phyloP scores from a whole-genome alignment of 1,139 yeast genomes.

The Hansenula lynferdii region DNA sequence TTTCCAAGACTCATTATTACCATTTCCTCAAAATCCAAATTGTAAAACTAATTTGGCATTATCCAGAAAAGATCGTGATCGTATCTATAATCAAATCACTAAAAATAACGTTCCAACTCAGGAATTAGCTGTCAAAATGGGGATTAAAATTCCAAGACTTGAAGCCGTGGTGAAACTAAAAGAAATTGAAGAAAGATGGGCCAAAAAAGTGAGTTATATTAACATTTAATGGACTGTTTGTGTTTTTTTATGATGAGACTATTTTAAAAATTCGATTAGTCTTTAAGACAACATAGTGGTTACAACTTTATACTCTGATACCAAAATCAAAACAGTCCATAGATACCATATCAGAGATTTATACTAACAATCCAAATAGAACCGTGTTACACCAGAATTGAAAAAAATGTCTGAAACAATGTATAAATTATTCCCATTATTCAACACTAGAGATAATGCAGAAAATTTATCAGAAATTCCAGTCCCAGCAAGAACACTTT shows the following conservation, averaged over 20 bases:
- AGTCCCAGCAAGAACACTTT: slow-evolving; percentile 76
- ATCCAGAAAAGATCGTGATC: slow-evolving; percentile 50
- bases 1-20: slow-evolving; percentile 44
- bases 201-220: slow-evolving; percentile 48
- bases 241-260: slow-evolving; percentile 41
- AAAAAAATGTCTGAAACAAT: slow-evolving; percentile 52
- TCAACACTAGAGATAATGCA: slow-evolving; percentile 37
- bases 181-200: slow-evolving; percentile 59
- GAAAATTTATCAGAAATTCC: slow-evolving; percentile 94
- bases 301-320: slow-evolving; percentile 31
- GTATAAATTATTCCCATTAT: slow-evolving; percentile 81
- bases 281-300: slow-evolving; percentile 71
- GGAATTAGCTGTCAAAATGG: slow-evolving; percentile 74
- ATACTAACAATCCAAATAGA: slow-evolving; percentile 26
- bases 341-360: no score
- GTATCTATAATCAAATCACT: slow-evolving; percentile 54
- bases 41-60: slow-evolving; percentile 66
- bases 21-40: slow-evolving; percentile 73
- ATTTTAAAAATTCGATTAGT: slow-evolving; percentile 57
- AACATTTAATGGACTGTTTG: not conserved
- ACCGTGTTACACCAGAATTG: slow-evolving; percentile 46
- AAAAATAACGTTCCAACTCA: slow-evolving; percentile 54
- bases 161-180: slow-evolving; percentile 77
- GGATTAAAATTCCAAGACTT: slow-evolving; percentile 77
- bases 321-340: slow-evolving; percentile 3